phyloP scores from a whole-genome alignment of 148 eudicot genomes.

The Arbutus unedo region DNA sequence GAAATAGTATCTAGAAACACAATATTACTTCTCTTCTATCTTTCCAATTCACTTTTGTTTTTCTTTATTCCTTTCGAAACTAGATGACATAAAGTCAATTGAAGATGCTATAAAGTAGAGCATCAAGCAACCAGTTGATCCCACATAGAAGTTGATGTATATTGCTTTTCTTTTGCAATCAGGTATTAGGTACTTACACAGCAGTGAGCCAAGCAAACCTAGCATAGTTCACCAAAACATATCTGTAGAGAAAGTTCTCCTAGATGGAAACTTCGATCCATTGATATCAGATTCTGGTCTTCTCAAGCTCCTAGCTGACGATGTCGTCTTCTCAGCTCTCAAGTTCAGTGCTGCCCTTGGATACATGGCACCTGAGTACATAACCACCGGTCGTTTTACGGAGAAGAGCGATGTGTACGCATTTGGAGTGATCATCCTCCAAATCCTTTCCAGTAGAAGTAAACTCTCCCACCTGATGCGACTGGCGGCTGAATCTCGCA shows the following conservation, averaged over 20 bases:
- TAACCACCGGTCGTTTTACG: slow-evolving; percentile 87
- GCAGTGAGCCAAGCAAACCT: slow-evolving; percentile 52
- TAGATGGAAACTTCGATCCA: slow-evolving; percentile 59
- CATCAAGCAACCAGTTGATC: neutral
- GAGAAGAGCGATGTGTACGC: slow-evolving; percentile 91
- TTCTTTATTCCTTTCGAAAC: too few species aligned
- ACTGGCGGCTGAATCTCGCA: slow-evolving; percentile 47
- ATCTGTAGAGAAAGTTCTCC: slow-evolving; percentile 76
- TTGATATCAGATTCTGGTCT: slow-evolving; percentile 73
- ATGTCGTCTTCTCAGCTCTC: slow-evolving; percentile 75
- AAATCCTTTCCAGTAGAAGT: slow-evolving; percentile 69
- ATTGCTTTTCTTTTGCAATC: slow-evolving; percentile 13
- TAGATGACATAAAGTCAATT: too few species aligned
- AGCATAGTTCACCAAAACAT: slow-evolving; percentile 79
- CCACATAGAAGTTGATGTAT: neutral
- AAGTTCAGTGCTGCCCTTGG: slow-evolving; percentile 94
- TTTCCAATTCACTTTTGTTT: neutral
- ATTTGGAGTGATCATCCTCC: slow-evolving; percentile 75
- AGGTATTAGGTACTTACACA: slow-evolving; percentile 75
- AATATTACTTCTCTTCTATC: neutral
- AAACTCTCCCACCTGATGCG: slow-evolving; percentile 44
- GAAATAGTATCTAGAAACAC: neutral
- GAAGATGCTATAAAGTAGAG: too few species aligned
- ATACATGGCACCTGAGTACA: slow-evolving; percentile 88
- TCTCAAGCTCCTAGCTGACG: slow-evolving; percentile 87